phyloP scores from a whole-genome alignment of 495 filamentous ascomycete genomes.

The Podospora fimiseda region DNA sequence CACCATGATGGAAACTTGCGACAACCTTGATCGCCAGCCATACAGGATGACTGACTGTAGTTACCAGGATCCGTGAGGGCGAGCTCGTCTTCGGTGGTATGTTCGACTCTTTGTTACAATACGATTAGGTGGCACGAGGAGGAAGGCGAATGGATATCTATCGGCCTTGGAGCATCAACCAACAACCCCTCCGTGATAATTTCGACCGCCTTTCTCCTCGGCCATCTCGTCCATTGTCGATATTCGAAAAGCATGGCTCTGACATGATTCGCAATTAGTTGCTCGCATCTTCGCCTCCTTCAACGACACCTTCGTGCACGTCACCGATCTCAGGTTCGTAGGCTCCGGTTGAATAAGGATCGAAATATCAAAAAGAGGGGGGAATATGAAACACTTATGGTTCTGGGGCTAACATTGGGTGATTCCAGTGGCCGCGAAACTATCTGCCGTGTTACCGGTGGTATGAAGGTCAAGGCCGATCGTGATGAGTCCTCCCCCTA shows the following conservation, averaged over 20 bases:
- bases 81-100: conserved; percentile 86
- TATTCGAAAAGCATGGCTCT: not conserved
- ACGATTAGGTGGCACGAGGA: too few relatives aligned
- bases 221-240: not conserved
- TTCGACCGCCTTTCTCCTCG: not conserved
- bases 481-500: conserved; percentile 99
- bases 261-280: conserved; percentile 40
- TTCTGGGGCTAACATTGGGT: conserved; percentile 56
- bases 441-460: conserved; percentile 97
- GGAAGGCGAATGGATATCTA: too few relatives aligned
- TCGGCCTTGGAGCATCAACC: not conserved
- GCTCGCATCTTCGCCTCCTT: conserved; percentile 95
- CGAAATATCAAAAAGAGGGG: not conserved
- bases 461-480: conserved; percentile 99
- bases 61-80: conserved; percentile 47
- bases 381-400: conserved; percentile 15
- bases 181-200: not conserved
- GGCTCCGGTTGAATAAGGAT: conserved; percentile 20
- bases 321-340: conserved; percentile 95
- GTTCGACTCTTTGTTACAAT: not conserved
- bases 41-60: conserved; percentile 11
- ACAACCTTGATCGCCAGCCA: not conserved
- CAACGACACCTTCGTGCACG: conserved; percentile 73
- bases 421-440: conserved; percentile 96
- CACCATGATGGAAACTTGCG: not conserved